These are phyloP conservation scores for Chenopodium suecicum DNA, from an alignment of 148 eudicot species.

Conservation along the genomic window DNA sequence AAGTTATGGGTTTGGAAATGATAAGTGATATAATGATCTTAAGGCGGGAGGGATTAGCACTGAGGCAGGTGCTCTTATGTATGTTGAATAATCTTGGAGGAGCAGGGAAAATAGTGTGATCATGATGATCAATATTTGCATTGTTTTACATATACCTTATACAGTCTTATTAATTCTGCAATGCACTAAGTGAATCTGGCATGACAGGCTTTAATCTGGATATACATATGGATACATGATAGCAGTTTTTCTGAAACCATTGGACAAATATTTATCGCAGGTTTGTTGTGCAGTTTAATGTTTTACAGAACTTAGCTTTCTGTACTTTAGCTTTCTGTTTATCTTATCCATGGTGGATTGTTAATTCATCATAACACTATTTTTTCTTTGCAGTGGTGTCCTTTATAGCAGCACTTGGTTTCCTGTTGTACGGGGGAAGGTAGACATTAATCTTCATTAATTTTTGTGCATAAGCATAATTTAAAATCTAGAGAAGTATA, in stretches of 20 bases:
- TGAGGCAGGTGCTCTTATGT: background rate
- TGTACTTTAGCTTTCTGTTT: background rate
- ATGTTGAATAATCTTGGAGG: background rate
- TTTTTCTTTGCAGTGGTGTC: slow-evolving; percentile 45
- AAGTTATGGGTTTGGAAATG: background rate
- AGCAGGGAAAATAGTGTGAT: background rate
- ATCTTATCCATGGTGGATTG: background rate
- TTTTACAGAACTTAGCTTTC: background rate
- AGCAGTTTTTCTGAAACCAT: slow-evolving; percentile 49
- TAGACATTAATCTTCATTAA: slow-evolving; percentile 18
- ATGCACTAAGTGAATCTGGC: background rate
- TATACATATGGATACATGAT: slow-evolving; percentile 68
- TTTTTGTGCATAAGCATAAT: background rate
- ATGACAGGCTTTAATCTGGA: slow-evolving; percentile 74
- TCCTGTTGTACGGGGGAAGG: slow-evolving; percentile 67
- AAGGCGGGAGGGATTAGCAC: background rate
- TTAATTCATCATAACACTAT: background rate
- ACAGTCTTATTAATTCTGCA: background rate
- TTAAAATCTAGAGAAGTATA: background rate
- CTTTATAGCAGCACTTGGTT: slow-evolving; percentile 56
- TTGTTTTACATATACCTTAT: background rate
- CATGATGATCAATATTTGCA: background rate
- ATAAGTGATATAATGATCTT: background rate
- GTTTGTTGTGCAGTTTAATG: slow-evolving; percentile 28
- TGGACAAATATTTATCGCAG: slow-evolving; percentile 80